These are phyloP conservation scores for Nemophila menziesii DNA, from an alignment of 257 asterid species.

Conservation along the genomic window DNA sequence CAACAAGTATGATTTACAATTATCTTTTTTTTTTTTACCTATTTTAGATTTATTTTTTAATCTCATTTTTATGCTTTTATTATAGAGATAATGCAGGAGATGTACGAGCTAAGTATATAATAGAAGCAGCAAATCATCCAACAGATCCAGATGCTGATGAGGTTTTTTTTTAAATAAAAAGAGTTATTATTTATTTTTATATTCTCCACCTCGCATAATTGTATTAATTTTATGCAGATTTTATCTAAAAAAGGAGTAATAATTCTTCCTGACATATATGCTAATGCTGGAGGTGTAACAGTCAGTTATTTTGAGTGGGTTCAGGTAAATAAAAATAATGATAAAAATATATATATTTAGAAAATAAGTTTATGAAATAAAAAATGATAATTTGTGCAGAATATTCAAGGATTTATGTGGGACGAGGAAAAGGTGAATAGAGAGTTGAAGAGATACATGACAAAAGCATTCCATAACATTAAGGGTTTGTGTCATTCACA, in stretches of 20 bases:
- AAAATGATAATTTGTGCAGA: conserved; percentile 48
- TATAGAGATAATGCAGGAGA: conserved; percentile 68
- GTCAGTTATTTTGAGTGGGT: conserved; percentile 97
- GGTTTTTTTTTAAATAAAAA: conserved; percentile 24
- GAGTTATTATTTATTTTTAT: conserved; percentile 2
- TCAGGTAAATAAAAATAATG: conserved; percentile 36
- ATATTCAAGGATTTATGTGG: conserved; percentile 92
- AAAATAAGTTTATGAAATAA: too few relatives aligned
- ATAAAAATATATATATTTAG: background rate
- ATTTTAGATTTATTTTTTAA: conserved; percentile 2
- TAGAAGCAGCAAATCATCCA: conserved; percentile 93
- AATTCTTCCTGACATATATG: conserved; percentile 82
- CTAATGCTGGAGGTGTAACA: conserved; percentile 87
- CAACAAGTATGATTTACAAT: conserved; percentile 45
- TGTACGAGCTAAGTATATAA: conserved; percentile 62
- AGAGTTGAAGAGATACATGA: conserved; percentile 70
- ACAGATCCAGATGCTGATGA: conserved; percentile 94
- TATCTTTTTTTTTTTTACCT: conserved; percentile 2
- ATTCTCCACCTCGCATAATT: background rate
- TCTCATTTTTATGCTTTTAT: conserved; percentile 9
- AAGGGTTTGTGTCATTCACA: conserved; percentile 55
- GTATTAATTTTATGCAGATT: conserved; percentile 41
- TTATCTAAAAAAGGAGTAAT: conserved; percentile 59
- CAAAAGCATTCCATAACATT: conserved; percentile 52
- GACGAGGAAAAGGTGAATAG: conserved; percentile 66